phyloP scores from a whole-genome alignment of 2,329 filamentous ascomycete species.

The Ceratocystis colombiana region DNA sequence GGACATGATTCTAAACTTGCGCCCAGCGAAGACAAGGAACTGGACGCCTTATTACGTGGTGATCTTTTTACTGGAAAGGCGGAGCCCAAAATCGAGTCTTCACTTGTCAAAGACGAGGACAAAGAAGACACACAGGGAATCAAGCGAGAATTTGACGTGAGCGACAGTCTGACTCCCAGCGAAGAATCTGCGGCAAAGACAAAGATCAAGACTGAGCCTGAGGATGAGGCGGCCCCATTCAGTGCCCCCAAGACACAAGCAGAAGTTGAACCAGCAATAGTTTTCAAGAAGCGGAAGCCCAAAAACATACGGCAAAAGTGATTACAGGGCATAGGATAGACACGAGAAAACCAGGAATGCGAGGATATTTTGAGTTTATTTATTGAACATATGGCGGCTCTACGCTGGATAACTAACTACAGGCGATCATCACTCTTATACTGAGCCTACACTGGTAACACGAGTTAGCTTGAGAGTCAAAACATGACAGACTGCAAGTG shows the following conservation, averaged over 20 bases:
- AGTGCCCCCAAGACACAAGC: constrained; percentile 23
- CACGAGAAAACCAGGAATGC: neutral
- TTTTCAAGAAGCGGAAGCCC: constrained; percentile 73
- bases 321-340: neutral
- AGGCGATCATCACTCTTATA: too few relatives aligned
- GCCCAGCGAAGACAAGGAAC: constrained; percentile 42
- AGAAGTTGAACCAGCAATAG: constrained; percentile 34
- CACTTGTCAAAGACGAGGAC: neutral
- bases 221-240: constrained; percentile 28
- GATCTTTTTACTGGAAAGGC: constrained; percentile 27
- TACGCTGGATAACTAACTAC: too few relatives aligned
- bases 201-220: constrained; percentile 27
- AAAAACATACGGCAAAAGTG: constrained; percentile 54
- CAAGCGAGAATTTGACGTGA: neutral
- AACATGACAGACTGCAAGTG: neutral
- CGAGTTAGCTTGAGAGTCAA: constrained; percentile 8
- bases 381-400: too few relatives aligned
- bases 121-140: neutral
- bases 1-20: constrained; percentile 44
- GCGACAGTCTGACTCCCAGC: neutral
- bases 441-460: neutral
- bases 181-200: constrained; percentile 24
- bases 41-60: constrained; percentile 50
- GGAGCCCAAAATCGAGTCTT: neutral
- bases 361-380: too few relatives aligned